These are phyloP conservation scores for Blastobotrys parvus DNA, from an alignment of 805 yeast species.

Conservation along the genomic window DNA sequence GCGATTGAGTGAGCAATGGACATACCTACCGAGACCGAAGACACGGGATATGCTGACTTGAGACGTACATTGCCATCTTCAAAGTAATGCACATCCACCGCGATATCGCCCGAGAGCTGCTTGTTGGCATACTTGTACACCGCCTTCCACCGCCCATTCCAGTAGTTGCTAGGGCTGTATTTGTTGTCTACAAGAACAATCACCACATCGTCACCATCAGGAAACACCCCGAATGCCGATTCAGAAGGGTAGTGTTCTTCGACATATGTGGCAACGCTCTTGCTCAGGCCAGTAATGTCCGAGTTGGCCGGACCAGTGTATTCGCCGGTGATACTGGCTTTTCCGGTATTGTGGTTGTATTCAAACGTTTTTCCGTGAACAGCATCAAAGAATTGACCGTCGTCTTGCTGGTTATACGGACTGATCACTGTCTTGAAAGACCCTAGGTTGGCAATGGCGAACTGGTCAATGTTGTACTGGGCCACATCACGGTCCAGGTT, in stretches of 20 bases:
- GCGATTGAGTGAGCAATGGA: constrained; percentile 41
- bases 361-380: constrained; percentile 21
- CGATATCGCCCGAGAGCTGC: constrained; percentile 44
- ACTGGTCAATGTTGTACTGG: constrained; percentile 34
- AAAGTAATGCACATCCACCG: constrained; percentile 78
- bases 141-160: constrained; percentile 86
- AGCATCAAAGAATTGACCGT: constrained; percentile 36
- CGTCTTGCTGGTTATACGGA: constrained; percentile 34
- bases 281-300: constrained; percentile 4
- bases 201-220: constrained; percentile 27
- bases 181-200: constrained; percentile 64
- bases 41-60: constrained; percentile 25
- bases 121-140: constrained; percentile 39
- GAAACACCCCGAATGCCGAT: constrained; percentile 37
- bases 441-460: constrained; percentile 29
- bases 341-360: constrained; percentile 22
- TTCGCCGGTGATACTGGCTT: constrained; percentile 12
- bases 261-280: constrained; percentile 37
- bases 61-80: constrained; percentile 95
- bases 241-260: constrained; percentile 60
- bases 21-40: constrained; percentile 9
- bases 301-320: not conserved
- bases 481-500: constrained; percentile 30
- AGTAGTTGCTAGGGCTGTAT: constrained; percentile 66
- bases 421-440: constrained; percentile 35